Percentiles rank a stretch among this genome's conserved stretches.
Evolutionary conservation across 2,329 filamentous ascomycete genomes (phyloP).

Genomic region (Plectosphaerella cucumerina): DNA sequence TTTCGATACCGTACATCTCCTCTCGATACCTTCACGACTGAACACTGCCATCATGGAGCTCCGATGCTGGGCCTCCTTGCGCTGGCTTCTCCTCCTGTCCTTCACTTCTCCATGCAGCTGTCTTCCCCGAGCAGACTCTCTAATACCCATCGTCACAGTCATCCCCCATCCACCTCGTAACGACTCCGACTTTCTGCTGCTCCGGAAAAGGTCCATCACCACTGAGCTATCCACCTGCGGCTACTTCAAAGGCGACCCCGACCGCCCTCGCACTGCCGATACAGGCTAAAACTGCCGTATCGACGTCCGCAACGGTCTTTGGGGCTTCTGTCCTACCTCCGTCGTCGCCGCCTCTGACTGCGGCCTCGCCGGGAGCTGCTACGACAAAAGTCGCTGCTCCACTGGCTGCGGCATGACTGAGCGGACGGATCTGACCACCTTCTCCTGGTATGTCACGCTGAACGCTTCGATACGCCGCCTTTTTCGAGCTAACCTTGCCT

Average conservation of each 20-base stretch:
- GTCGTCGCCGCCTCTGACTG: conserved; percentile 31
- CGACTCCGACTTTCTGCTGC: not conserved
- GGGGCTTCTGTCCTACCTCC: conserved; percentile 33
- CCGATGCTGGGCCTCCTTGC: too few relatives aligned
- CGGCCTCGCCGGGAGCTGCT: conserved; percentile 29
- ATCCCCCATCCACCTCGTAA: not conserved
- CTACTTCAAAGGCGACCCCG: conserved; percentile 24
- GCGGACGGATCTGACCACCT: conserved; percentile 21
- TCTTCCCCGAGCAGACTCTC: too few relatives aligned
- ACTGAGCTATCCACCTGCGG: conserved; percentile 19
- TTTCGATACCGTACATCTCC: too few relatives aligned
- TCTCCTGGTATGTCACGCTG: conserved; percentile 27
- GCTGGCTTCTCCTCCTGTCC: too few relatives aligned
- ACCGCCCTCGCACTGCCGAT: conserved; percentile 22
- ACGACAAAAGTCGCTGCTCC: conserved; percentile 25
- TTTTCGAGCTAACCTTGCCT: not conserved
- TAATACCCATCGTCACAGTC: too few relatives aligned
- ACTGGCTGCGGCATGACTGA: conserved; percentile 24
- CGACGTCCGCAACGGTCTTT: conserved; percentile 26
- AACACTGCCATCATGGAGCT: too few relatives aligned
- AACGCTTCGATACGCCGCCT: not conserved
- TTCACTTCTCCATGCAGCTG: too few relatives aligned
- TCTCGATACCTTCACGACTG: not conserved
- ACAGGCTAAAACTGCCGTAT: conserved; percentile 30
- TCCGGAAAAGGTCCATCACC: not conserved